Percentiles rank a stretch among this genome's conserved stretches.
These are phyloP conservation scores for Penicillium sp. DNA, from an alignment of 2,329 filamentous ascomycete species.

Conservation along the genomic window DNA sequence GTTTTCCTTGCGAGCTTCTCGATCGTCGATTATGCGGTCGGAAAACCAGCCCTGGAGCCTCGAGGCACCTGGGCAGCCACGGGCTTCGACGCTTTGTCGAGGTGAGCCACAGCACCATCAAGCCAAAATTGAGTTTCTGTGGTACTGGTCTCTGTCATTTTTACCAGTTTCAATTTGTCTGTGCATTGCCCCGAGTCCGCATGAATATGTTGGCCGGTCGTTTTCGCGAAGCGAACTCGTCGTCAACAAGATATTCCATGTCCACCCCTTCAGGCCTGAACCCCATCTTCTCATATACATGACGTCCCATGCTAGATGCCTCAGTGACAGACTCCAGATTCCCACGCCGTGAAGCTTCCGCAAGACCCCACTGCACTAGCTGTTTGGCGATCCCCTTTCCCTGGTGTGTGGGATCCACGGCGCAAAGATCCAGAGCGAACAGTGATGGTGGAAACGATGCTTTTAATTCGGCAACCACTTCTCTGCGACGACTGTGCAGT, in stretches of 20 bases:
- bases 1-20: no score
- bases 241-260: conserved; percentile 48
- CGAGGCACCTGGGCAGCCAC: no score
- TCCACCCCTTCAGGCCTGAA: conserved; percentile 47
- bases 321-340: conserved; percentile 51
- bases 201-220: conserved; percentile 52
- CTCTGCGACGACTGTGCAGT: conserved; percentile 33
- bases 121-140: no score
- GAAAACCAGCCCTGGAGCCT: no score
- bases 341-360: conserved; percentile 34
- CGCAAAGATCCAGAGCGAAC: conserved; percentile 55
- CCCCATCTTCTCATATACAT: conserved; percentile 50
- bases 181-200: conserved; percentile 34
- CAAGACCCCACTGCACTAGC: conserved; percentile 51
- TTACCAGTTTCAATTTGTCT: neutral
- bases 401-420: conserved; percentile 57
- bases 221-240: conserved; percentile 37
- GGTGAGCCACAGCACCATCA: no score
- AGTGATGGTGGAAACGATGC: conserved; percentile 34
- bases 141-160: no score
- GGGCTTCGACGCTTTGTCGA: no score
- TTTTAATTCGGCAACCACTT: conserved; percentile 46
- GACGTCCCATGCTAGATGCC: conserved; percentile 52
- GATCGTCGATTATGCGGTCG: no score
- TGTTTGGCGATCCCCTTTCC: conserved; percentile 47